Percentiles rank a stretch among this genome's conserved stretches.
Evolutionary conservation across 306 rosid genomes (phyloP).

Genomic region (Purshia tridentata): DNA sequence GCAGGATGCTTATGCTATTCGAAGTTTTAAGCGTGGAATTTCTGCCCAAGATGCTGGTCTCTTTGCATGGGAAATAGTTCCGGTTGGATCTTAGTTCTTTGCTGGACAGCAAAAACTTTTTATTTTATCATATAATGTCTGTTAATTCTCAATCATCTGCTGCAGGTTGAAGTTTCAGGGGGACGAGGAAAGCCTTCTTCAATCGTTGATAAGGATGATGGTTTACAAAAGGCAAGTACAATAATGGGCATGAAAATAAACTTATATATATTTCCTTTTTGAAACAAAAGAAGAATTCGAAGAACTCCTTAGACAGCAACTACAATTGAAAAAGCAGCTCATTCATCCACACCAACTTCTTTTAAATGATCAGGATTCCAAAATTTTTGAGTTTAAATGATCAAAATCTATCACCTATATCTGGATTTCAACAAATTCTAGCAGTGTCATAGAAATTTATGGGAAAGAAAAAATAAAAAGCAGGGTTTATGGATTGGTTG

Average conservation of each 20-base stretch:
- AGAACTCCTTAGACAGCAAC: too few relatives aligned
- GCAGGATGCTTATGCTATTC: conserved; percentile 81
- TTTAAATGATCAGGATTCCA: not conserved
- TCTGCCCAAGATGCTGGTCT: conserved; percentile 69
- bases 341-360: too few relatives aligned
- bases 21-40: conserved; percentile 79
- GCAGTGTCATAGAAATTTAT: not conserved
- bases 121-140: conserved; percentile 4
- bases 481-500: not conserved
- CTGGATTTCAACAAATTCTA: not conserved
- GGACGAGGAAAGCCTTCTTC: conserved; percentile 71
- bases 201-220: conserved; percentile 73
- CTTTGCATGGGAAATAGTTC: conserved; percentile 86
- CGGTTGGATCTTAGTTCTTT: conserved; percentile 50
- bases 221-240: conserved; percentile 69
- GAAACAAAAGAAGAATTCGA: not conserved
- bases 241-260: conserved; percentile 13
- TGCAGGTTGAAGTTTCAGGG: conserved; percentile 66
- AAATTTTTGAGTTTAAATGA: not conserved
- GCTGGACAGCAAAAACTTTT: conserved; percentile 9
- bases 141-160: conserved; percentile 29
- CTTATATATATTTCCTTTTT: conserved; percentile 1
- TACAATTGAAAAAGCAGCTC: too few relatives aligned
- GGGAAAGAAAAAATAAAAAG: not conserved
- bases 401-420: not conserved